Evolutionary conservation across 768 basidiomycete genomes (phyloP).

Genomic region (Mycena amicta): DNA sequence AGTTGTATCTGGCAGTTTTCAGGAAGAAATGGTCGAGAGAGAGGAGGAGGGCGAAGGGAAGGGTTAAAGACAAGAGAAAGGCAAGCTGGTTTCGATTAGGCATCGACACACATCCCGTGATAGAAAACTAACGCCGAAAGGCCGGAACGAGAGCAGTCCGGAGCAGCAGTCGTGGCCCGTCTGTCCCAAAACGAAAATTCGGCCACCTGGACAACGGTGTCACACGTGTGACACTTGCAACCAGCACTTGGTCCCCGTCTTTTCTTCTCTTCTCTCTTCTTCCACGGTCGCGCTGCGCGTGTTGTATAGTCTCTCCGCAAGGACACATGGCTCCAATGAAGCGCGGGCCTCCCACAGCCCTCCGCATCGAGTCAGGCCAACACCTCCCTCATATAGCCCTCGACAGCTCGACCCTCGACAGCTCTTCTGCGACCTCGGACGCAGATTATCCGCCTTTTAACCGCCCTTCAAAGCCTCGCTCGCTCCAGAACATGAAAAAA

Average conservation of each 20-base stretch:
- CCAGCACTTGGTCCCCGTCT: background rate
- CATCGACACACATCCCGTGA: conserved; percentile 36
- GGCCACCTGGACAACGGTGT: background rate
- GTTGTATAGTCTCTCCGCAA: conserved; percentile 32
- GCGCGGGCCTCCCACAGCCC: conserved; percentile 47
- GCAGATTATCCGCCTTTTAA: conserved; percentile 50
- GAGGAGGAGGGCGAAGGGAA: conserved; percentile 51
- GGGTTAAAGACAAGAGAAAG: conserved; percentile 56
- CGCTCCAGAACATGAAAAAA: conserved; percentile 73
- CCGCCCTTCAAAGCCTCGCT: conserved; percentile 42
- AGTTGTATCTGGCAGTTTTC: conserved; percentile 51
- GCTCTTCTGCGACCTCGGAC: conserved; percentile 56
- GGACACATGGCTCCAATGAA: conserved; percentile 47
- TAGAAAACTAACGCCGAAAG: conserved; percentile 5
- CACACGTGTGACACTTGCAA: background rate
- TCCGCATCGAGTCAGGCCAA: conserved; percentile 60
- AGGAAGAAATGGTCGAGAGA: conserved; percentile 43
- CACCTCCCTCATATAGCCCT: conserved; percentile 52
- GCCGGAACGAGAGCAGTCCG: conserved; percentile 7
- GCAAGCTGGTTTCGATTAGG: conserved; percentile 58
- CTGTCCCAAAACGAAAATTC: background rate
- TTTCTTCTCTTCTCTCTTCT: conserved; percentile 22
- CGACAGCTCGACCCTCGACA: conserved; percentile 42
- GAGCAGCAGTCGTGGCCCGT: background rate
- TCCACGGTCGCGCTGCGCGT: conserved; percentile 45